Base-by-base conservation (phyloP, 192 early-diverging fungal genomes). In the Jimgerdemannia flammicorona region DNA sequence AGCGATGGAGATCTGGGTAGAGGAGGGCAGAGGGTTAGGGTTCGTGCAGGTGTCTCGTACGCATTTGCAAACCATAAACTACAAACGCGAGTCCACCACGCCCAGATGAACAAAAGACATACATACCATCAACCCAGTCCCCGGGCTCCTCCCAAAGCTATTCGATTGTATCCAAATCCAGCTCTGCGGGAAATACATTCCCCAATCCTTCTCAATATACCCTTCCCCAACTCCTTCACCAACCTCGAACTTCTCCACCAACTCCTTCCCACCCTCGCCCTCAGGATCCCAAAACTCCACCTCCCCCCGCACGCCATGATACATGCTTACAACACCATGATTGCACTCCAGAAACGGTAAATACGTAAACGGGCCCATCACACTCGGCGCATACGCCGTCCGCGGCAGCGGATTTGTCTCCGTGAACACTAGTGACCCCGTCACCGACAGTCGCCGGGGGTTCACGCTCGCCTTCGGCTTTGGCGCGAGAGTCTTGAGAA, bases 121-220 rank as follows among this genome's bases (percentile, higher is more conserved):
- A 65, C 69, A 63, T 73, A 82, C 81, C 70, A 83, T 43, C 65
- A 83, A 44, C 17, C 78, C 75, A 11, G 79, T 80, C 8, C 85
- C 77, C 40, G 74, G 74, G 3, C 73, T 49, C 10, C 69, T 81
- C 4, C 69, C 59, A 73, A 86, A 86, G 20, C 65, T 72, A 70
- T 86, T 81, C 39, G 85, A 72, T 54, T 87, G 85, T 6, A 78
- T 64, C 85, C 85, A 86, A 17, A 87, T 83, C 84, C 84, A 87
- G 4, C 70, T 81, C n/a, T 87, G 74, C 4, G 85, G 85, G 73
- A 86, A 87, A 72, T 87, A 81, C 72, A 78, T 72, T 41, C 85
- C 85, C 78, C 84, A 84, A 75, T 87, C 85, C 66, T 87, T 87
- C 67, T 87, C 85, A 14, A 72, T 85, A 44, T 86, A 87, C 3